Conservation (phyloP, 2,329 filamentous ascomycete genomes). For the Byssoonygena ceratinophila region DNA sequence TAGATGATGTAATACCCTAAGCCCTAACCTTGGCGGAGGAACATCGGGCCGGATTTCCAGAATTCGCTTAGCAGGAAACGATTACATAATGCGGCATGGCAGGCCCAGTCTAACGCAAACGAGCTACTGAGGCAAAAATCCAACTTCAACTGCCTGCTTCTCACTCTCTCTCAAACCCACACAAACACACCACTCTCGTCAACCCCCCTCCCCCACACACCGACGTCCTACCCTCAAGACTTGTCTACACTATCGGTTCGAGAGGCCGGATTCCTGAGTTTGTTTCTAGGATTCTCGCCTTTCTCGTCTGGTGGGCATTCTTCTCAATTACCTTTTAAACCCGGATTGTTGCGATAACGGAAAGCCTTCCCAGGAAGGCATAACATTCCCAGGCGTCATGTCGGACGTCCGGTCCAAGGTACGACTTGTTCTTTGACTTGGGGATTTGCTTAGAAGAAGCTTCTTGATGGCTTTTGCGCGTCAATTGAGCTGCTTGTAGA, state of each 20-base stretch:
- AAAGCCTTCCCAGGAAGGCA: conserved; percentile 44
- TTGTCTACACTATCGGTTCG: conserved; percentile 12
- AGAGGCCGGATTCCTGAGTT: conserved; percentile 24
- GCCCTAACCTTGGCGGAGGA: conserved; percentile 28
- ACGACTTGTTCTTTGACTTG: conserved; percentile 19
- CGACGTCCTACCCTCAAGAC: conserved; percentile 5
- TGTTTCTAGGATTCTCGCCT: conserved; percentile 28
- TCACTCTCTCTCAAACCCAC: conserved; percentile 18
- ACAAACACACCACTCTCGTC: conserved; percentile 14
- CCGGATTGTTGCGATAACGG: conserved; percentile 40
- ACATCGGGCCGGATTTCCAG: conserved; percentile 19
- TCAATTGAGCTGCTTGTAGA: conserved; percentile 14
- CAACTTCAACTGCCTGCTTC: conserved; percentile 19
- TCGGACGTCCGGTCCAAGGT: conserved; percentile 45
- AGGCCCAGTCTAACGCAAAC: conserved; percentile 4
- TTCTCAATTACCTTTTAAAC: conserved; percentile 18
- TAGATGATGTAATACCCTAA: conserved; percentile 29
- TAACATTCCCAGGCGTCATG: conserved; percentile 41
- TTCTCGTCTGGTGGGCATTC: conserved; percentile 21
- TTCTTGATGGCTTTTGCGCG: conserved; percentile 2
- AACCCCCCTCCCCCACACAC: conserved; percentile 15
- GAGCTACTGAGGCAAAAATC: conserved; percentile 10
- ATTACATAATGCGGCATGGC: neutral
- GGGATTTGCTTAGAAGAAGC: neutral
- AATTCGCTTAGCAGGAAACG: conserved; percentile 31